Percentiles rank a stretch among this genome's conserved stretches.
Evolutionary conservation across 164 flowering plant genomes (phyloP).

Genomic region (Vitis cinerea): DNA sequence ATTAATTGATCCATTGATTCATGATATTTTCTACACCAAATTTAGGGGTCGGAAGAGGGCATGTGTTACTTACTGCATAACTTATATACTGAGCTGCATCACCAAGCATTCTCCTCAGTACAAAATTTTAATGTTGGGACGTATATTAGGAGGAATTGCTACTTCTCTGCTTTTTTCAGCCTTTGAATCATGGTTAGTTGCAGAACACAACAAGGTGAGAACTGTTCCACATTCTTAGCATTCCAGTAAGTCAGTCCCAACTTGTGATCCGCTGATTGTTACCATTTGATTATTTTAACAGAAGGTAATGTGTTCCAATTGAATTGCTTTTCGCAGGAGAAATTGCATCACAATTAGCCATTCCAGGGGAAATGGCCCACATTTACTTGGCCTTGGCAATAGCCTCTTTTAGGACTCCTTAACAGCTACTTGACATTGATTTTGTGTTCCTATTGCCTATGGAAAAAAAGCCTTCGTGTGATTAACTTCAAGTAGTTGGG

Average conservation of each 20-base stretch:
- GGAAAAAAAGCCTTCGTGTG: too few relatives aligned
- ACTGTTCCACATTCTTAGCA: background rate
- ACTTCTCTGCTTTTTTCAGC: constrained; percentile 96
- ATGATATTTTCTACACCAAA: background rate
- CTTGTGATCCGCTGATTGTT: too few relatives aligned
- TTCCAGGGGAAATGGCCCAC: too few relatives aligned
- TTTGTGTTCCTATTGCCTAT: too few relatives aligned
- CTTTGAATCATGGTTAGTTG: constrained; percentile 99
- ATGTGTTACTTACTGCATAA: constrained; percentile 90
- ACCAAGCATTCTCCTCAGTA: constrained; percentile 97
- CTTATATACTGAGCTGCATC: constrained; percentile 93
- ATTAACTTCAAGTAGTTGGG: too few relatives aligned
- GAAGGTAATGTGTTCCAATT: too few relatives aligned
- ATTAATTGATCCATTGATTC: background rate
- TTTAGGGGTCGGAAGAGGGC: constrained; percentile 97
- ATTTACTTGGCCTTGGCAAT: too few relatives aligned
- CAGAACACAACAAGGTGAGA: constrained; percentile 94
- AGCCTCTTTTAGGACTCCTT: too few relatives aligned
- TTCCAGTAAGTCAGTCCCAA: background rate
- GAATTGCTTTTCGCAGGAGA: too few relatives aligned
- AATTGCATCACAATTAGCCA: too few relatives aligned
- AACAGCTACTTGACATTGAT: too few relatives aligned
- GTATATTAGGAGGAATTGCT: constrained; percentile 94
- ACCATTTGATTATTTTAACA: too few relatives aligned
- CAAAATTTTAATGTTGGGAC: constrained; percentile 90